These are phyloP conservation scores for Suillus cothurnatus DNA, from an alignment of 768 basidiomycete genomes.

Conservation along the genomic window DNA sequence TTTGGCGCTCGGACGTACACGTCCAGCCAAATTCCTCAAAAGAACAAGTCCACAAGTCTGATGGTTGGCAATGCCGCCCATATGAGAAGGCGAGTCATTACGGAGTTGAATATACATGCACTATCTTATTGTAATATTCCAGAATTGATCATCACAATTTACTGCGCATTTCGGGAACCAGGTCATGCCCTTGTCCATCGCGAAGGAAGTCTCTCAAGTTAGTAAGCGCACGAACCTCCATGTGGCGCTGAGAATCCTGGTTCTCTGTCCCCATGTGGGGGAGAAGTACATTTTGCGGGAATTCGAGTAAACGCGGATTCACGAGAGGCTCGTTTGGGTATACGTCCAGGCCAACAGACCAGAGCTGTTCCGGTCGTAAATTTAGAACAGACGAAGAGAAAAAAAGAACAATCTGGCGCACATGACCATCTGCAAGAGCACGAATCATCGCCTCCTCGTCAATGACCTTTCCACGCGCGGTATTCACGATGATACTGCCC, in stretches of 20 bases:
- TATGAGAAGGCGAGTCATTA: not conserved
- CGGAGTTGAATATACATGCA: not conserved
- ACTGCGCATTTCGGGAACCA: slow-evolving; percentile 56
- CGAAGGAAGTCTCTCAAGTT: slow-evolving; percentile 75
- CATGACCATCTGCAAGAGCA: slow-evolving; percentile 86
- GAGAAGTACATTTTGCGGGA: slow-evolving; percentile 80
- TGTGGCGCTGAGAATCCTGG: slow-evolving; percentile 74
- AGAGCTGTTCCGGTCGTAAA: slow-evolving; percentile 49
- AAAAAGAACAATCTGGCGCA: slow-evolving; percentile 40
- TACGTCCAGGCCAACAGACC: slow-evolving; percentile 82
- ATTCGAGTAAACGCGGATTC: slow-evolving; percentile 77
- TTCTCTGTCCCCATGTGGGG: slow-evolving; percentile 94
- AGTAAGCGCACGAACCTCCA: slow-evolving; percentile 84
- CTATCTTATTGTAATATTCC: not conserved
- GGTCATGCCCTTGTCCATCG: slow-evolving; percentile 62
- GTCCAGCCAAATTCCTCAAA: not conserved
- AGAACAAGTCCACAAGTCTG: not conserved
- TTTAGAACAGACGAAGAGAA: not conserved
- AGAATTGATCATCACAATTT: slow-evolving; percentile 17
- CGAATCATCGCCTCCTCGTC: slow-evolving; percentile 87
- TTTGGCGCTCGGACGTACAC: not conserved
- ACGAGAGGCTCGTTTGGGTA: slow-evolving; percentile 84
- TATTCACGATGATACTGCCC: slow-evolving; percentile 81
- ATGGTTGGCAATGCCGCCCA: not conserved
- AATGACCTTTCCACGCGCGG: slow-evolving; percentile 88